phyloP scores from a whole-genome alignment of 805 yeast genomes.

The Kazachstania viticola region DNA sequence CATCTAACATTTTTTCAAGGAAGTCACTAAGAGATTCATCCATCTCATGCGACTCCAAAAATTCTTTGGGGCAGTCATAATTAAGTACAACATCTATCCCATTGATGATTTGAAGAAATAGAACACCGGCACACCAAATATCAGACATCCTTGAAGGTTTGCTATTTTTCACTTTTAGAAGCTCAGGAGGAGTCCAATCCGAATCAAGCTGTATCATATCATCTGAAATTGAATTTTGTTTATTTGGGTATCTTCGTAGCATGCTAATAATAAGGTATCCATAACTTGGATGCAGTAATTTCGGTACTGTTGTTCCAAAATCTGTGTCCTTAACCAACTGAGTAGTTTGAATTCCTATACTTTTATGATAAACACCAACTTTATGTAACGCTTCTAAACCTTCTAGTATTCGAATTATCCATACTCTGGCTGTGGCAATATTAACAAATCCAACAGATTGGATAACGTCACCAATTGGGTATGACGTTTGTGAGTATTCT shows the following conservation, averaged over 20 bases:
- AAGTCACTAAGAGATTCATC: conserved; percentile 58
- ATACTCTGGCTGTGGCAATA: conserved; percentile 67
- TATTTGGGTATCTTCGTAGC: conserved; percentile 30
- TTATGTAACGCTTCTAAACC: conserved; percentile 79
- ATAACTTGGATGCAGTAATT: conserved; percentile 48
- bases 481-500: conserved; percentile 43
- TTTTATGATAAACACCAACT: conserved; percentile 68
- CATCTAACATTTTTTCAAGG: conserved; percentile 50
- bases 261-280: conserved; percentile 37
- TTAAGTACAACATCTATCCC: conserved; percentile 47
- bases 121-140: conserved; percentile 85
- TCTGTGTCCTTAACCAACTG: conserved; percentile 39
- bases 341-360: conserved; percentile 50
- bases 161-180: conserved; percentile 26
- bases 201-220: conserved; percentile 9
- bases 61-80: conserved; percentile 52
- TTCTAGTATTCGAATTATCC: conserved; percentile 81
- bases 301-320: conserved; percentile 45
- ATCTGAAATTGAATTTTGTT: conserved; percentile 2
- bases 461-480: conserved; percentile 52
- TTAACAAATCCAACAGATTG: conserved; percentile 56
- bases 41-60: conserved; percentile 35
- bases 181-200: conserved; percentile 77
- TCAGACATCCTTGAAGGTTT: conserved; percentile 73
- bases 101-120: conserved; percentile 53